A percentile compares a stretch with the other conserved stretches of the same genome.
These are phyloP conservation scores for Tausonia pullulans DNA, from an alignment of 1,284 basidiomycete genomes.

Conservation along the genomic window DNA sequence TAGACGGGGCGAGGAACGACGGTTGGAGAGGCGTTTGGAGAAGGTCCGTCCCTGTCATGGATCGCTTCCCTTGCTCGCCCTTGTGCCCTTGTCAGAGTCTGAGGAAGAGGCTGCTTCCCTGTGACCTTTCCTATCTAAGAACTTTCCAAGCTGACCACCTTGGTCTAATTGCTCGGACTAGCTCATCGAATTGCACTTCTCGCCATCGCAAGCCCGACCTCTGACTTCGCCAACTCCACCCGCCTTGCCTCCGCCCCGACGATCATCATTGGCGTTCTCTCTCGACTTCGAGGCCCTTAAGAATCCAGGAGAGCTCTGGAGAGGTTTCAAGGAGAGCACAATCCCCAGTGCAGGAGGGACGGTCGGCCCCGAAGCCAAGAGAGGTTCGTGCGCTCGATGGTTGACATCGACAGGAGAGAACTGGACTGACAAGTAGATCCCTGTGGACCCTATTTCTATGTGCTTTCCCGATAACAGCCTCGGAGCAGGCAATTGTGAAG, in stretches of 20 bases:
- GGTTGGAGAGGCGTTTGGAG: slow-evolving; percentile 67
- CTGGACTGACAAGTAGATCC: too few relatives aligned
- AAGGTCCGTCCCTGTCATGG: slow-evolving; percentile 39
- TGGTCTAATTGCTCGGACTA: not conserved
- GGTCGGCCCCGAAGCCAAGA: too few relatives aligned
- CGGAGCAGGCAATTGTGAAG: slow-evolving; percentile 85
- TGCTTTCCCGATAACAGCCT: slow-evolving; percentile 38
- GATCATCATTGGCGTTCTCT: slow-evolving; percentile 49
- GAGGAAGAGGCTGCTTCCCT: too few relatives aligned
- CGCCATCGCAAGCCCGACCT: slow-evolving; percentile 29
- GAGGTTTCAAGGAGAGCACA: slow-evolving; percentile 45
- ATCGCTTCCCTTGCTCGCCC: too few relatives aligned
- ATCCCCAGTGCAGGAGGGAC: slow-evolving; percentile 29
- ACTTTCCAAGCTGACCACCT: not conserved
- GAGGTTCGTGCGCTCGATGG: too few relatives aligned
- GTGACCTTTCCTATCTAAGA: too few relatives aligned
- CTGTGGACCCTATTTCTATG: not conserved
- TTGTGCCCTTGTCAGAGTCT: too few relatives aligned
- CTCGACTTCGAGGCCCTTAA: slow-evolving; percentile 30
- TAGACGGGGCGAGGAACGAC: slow-evolving; percentile 62
- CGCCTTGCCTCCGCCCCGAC: slow-evolving; percentile 26
- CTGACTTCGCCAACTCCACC: slow-evolving; percentile 3
- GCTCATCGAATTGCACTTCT: slow-evolving; percentile 71
- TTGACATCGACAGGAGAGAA: too few relatives aligned
- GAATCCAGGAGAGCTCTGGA: slow-evolving; percentile 31